These are phyloP conservation scores for Neofusicoccum cordaticola DNA, from an alignment of 2,329 filamentous ascomycete species.

Conservation along the genomic window DNA sequence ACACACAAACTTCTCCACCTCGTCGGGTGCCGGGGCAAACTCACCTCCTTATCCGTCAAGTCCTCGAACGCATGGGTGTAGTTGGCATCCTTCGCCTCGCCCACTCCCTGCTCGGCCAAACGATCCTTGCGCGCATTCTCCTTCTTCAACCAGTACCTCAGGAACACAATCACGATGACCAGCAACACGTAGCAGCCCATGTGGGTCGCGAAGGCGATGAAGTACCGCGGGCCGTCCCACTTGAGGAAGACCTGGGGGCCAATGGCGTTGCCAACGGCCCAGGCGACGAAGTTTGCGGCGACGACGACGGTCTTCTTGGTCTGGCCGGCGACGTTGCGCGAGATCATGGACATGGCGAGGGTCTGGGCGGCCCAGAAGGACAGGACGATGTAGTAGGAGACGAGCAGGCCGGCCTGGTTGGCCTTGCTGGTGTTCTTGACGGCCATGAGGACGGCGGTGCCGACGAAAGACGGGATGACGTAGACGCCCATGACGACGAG, in stretches of 20 bases:
- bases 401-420: conserved; percentile 64
- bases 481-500: conserved; percentile 64
- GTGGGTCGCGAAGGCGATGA: conserved; percentile 67
- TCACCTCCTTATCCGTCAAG: conserved; percentile 55
- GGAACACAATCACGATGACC: conserved; percentile 55
- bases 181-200: conserved; percentile 65
- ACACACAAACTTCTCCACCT: too few species aligned
- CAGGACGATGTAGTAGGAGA: conserved; percentile 73
- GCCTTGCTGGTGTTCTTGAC: conserved; percentile 57
- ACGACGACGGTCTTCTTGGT: conserved; percentile 70
- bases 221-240: conserved; percentile 62
- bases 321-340: conserved; percentile 68
- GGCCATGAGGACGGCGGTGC: conserved; percentile 70
- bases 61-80: conserved; percentile 60
- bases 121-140: conserved; percentile 61
- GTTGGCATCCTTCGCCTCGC: conserved; percentile 40
- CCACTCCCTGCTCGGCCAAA: conserved; percentile 42
- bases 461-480: conserved; percentile 66
- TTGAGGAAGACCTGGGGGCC: conserved; percentile 64
- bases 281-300: conserved; percentile 68
- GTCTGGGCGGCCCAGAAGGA: conserved; percentile 76
- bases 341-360: conserved; percentile 64
- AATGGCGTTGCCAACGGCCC: conserved; percentile 66
- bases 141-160: conserved; percentile 57
- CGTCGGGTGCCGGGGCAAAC: background rate